These are phyloP conservation scores for Pestalotiopsis fici DNA, from an alignment of 2,329 filamentous ascomycete species.

Conservation along the genomic window DNA sequence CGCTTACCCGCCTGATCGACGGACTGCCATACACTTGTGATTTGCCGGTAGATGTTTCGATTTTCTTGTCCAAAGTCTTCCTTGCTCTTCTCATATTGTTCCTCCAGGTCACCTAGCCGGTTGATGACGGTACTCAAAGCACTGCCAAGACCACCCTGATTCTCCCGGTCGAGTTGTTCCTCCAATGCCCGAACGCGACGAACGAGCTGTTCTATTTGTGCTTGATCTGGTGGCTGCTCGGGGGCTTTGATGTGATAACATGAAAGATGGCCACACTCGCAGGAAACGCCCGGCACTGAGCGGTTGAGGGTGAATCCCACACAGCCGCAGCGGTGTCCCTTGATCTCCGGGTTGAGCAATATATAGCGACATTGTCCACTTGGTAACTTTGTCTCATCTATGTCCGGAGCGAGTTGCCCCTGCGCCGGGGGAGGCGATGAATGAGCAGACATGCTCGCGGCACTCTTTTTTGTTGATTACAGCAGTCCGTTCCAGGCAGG, in stretches of 20 bases:
- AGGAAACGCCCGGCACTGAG: constrained; percentile 53
- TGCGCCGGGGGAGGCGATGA: constrained; percentile 28
- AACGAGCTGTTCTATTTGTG: constrained; percentile 50
- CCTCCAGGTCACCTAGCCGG: constrained; percentile 54
- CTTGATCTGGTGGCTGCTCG: constrained; percentile 42
- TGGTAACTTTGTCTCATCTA: constrained; percentile 51
- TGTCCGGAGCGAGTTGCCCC: constrained; percentile 16
- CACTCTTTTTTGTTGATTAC: not conserved
- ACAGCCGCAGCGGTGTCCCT: constrained; percentile 60
- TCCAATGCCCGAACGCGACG: constrained; percentile 46
- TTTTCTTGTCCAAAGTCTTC: constrained; percentile 54
- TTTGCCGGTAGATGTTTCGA: constrained; percentile 55
- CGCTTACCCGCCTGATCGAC: constrained; percentile 45
- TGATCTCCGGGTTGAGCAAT: constrained; percentile 55
- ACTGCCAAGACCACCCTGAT: constrained; percentile 36
- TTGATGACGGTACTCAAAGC: constrained; percentile 32
- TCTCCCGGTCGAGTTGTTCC: constrained; percentile 39
- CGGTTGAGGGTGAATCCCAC: constrained; percentile 57
- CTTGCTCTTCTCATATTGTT: constrained; percentile 52
- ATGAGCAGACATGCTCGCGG: constrained; percentile 23
- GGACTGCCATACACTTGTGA: constrained; percentile 54
- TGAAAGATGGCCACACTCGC: constrained; percentile 61
- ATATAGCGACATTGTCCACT: constrained; percentile 62
- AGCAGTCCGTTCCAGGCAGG: not conserved
- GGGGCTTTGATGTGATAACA: constrained; percentile 58